Conservation (phyloP, 441 rosid genomes). For the Raphanus hybrid region DNA sequence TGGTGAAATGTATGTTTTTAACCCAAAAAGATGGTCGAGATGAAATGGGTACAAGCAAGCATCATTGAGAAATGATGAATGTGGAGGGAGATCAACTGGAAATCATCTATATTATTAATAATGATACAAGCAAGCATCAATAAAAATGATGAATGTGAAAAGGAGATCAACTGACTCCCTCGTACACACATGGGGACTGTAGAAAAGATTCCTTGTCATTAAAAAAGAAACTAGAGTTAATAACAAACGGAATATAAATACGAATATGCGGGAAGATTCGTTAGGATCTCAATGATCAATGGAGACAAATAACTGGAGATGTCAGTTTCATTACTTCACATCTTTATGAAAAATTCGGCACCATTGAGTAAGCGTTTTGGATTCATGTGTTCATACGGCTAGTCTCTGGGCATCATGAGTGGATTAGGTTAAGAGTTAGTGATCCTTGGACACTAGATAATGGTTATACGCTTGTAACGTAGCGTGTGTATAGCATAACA, state of each 20-base stretch:
- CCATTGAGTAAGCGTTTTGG: slow-evolving; percentile 23
- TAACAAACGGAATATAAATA: slow-evolving; percentile 7
- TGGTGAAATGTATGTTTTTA: neutral
- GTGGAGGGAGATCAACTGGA: neutral
- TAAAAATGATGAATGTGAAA: neutral
- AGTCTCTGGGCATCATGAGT: neutral
- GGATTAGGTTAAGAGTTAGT: neutral
- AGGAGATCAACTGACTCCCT: slow-evolving; percentile 8
- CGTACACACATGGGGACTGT: neutral
- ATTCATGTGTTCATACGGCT: slow-evolving; percentile 17
- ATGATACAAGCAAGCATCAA: slow-evolving; percentile 6
- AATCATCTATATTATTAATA: neutral
- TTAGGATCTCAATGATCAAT: slow-evolving; percentile 32
- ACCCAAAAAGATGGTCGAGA: neutral
- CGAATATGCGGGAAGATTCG: slow-evolving; percentile 39
- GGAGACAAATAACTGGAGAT: slow-evolving; percentile 26
- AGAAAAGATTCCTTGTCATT: slow-evolving; percentile 17
- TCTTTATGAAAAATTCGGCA: slow-evolving; percentile 23
- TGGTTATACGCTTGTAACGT: slow-evolving; percentile 23
- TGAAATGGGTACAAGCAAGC: slow-evolving; percentile 1
- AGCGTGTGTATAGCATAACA: slow-evolving; percentile 24
- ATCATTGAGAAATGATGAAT: neutral
- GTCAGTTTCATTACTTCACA: slow-evolving; percentile 28
- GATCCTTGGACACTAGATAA: neutral
- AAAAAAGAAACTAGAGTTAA: neutral